A percentile compares a stretch with the other conserved stretches of the same genome.
These are phyloP conservation scores for Epichloe aotearoae DNA, from an alignment of 2,329 filamentous ascomycete genomes.

Conservation along the genomic window DNA sequence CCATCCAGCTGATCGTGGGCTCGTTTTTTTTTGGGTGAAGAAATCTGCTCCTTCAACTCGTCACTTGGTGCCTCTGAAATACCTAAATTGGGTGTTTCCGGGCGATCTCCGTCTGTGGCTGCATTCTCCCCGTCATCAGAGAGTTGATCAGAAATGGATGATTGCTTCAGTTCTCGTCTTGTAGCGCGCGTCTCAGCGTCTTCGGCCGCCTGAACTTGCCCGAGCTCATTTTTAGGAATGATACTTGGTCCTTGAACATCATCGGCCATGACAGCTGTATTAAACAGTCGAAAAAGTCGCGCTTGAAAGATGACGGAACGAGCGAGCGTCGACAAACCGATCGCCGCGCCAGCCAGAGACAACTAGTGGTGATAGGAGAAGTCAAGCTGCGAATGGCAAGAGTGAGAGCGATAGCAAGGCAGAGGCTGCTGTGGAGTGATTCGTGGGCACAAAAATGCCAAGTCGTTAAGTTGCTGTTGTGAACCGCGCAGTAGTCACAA, in stretches of 20 bases:
- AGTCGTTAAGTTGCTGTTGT: not conserved
- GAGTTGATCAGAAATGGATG: constrained; percentile 40
- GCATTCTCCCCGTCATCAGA: constrained; percentile 3
- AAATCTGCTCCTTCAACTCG: constrained; percentile 33
- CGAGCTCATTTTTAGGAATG: constrained; percentile 24
- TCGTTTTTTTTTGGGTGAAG: constrained; percentile 55
- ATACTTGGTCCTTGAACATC: constrained; percentile 26
- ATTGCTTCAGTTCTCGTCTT: constrained; percentile 51
- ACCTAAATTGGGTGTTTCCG: constrained; percentile 23
- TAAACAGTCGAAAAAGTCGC: too few relatives aligned
- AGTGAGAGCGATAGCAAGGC: not conserved
- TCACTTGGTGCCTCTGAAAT: constrained; percentile 21
- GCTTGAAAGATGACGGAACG: not conserved
- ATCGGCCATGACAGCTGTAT: constrained; percentile 27
- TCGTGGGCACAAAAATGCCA: not conserved
- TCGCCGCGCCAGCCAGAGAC: not conserved
- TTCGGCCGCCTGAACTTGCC: constrained; percentile 30
- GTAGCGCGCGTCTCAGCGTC: constrained; percentile 51
- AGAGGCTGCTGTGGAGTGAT: not conserved
- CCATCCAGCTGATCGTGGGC: constrained; percentile 45
- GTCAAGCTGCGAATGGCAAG: not conserved
- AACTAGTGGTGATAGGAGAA: not conserved
- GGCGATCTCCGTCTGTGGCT: constrained; percentile 11
- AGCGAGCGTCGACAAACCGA: not conserved
- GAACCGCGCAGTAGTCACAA: not conserved